phyloP scores from a whole-genome alignment of 257 asterid species.

The Solanum tarapatanum region DNA sequence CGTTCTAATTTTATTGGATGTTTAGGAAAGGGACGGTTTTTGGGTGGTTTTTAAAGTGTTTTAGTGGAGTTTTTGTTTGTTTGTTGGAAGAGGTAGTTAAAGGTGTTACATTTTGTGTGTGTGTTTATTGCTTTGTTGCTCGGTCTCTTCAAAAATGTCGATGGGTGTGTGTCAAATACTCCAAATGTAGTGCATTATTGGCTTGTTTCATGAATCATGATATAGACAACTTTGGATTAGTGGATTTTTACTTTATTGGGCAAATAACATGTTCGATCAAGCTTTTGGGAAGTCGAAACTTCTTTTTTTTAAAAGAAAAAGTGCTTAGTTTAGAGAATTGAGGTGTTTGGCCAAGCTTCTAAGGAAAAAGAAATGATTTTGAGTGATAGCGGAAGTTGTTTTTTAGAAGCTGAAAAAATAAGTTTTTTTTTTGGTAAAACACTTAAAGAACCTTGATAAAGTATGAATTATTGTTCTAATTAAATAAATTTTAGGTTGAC shows the following conservation, averaged over 20 bases:
- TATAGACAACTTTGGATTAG: not conserved
- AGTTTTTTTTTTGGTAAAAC: no score
- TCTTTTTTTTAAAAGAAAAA: no score
- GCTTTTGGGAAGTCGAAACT: not conserved
- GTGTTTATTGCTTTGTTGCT: not conserved
- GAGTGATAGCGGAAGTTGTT: not conserved
- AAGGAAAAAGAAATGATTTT: no score
- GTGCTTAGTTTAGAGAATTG: not conserved
- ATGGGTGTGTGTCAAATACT: rapidly evolving
- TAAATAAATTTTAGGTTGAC: not conserved
- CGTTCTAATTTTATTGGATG: not conserved
- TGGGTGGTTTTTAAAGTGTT: not conserved
- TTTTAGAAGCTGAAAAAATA: not conserved
- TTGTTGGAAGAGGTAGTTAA: not conserved
- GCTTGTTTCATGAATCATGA: not conserved
- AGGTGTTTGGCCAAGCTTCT: not conserved
- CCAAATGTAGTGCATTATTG: not conserved
- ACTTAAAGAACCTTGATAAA: not conserved
- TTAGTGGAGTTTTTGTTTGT: not conserved
- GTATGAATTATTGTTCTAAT: not conserved
- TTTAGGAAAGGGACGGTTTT: not conserved
- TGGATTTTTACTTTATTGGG: not conserved
- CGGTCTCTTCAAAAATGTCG: not conserved
- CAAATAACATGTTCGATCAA: not conserved
- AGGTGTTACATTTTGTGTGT: not conserved